Evolutionary conservation across 2,329 filamentous ascomycete species (phyloP), one percentile per base, ranked within the genome.

Genomic region (Cercospora sp.): DNA sequence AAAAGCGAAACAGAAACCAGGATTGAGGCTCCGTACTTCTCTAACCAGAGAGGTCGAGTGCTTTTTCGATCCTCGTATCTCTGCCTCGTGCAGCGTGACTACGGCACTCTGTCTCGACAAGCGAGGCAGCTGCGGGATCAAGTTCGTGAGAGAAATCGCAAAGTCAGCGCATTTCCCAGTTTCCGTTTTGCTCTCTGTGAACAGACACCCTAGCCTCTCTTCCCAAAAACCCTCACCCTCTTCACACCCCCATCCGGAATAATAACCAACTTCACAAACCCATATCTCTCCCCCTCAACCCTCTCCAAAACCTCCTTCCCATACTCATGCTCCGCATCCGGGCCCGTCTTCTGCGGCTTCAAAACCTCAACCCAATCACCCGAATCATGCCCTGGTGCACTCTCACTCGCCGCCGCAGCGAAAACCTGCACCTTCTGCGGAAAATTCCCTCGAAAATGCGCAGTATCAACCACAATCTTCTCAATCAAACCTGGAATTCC

Each of bases 181-280:
- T 30, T 30, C 8, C 28, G 2, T 30, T 30, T 30, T 30, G 28
- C 28, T 30, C n/a, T n/a, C n/a, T n/a, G n/a, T n/a, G n/a, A n/a
- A n/a, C n/a, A n/a, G n/a, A n/a, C n/a, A 23, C 20, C 3, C 20
- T 23, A 23, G 20, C 36, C 70, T 33, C 68, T 73, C 42, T 85
- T 88, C 2, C 90, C 92, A 79, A 91, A 89, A 1, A 94, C 88
- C 57, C 93, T 87, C 72, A 97, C 86, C 71, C 94, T 85, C 87
- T 97, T 97, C 2, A 97, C 91, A 26, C 94, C 94, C 36, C 94
- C 94, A 79, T 98, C 94, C 0, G 94, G 94, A 73, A 97, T 92
- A 78, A 97, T 95, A 36, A 92, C 91, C 78, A 98, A 84, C 85
- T 97, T 97, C 23, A 94, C 89, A 81, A 95, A 93, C 12, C 91